Percentiles rank a stretch among this genome's conserved stretches.
Evolutionary conservation across 108 stramenopile species (phyloP).

Genomic region (Fragilaria radians): DNA sequence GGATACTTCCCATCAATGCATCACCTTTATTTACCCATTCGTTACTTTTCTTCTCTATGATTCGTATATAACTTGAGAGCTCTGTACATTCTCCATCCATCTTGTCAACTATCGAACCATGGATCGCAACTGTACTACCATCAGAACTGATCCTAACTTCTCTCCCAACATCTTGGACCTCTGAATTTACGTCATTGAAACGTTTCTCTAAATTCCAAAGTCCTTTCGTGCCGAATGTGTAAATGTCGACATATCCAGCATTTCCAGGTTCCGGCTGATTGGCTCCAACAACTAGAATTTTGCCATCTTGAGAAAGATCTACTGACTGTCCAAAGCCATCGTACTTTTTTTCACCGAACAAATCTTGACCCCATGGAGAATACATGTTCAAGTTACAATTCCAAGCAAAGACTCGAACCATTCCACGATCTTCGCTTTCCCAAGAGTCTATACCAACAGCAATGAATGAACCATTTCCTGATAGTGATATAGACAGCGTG

Average conservation of each 20-base stretch:
- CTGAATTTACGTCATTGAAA: slow-evolving; percentile 1
- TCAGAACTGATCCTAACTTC: slow-evolving; percentile 11
- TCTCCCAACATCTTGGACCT: slow-evolving; percentile 12
- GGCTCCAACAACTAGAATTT: slow-evolving; percentile 13
- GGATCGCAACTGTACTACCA: slow-evolving; percentile 8
- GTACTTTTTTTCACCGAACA: slow-evolving; percentile 8
- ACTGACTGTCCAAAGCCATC: slow-evolving; percentile 17
- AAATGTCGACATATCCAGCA: slow-evolving; percentile 12
- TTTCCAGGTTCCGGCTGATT: slow-evolving; percentile 20
- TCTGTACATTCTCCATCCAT: slow-evolving; percentile 1
- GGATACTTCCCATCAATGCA: slow-evolving; percentile 11
- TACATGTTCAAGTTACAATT: slow-evolving; percentile 3
- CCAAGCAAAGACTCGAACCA: slow-evolving; percentile 14
- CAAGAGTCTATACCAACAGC: slow-evolving; percentile 17
- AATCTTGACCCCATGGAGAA: slow-evolving; percentile 10
- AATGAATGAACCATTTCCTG: slow-evolving; percentile 11
- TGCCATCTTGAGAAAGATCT: slow-evolving; percentile 8
- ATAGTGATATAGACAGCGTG: slow-evolving; percentile 10
- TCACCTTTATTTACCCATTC: slow-evolving; percentile 14
- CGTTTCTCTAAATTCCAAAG: slow-evolving; percentile 8
- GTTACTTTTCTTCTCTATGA: not conserved
- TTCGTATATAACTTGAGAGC: slow-evolving; percentile 6
- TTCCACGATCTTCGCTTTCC: slow-evolving; percentile 15
- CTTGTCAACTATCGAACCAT: slow-evolving; percentile 3
- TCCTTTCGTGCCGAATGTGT: slow-evolving; percentile 1